Percentiles rank a stretch among this genome's conserved stretches.
phyloP scores from a whole-genome alignment of 2,329 filamentous ascomycete genomes.

The Fusarium chlamydosporum region DNA sequence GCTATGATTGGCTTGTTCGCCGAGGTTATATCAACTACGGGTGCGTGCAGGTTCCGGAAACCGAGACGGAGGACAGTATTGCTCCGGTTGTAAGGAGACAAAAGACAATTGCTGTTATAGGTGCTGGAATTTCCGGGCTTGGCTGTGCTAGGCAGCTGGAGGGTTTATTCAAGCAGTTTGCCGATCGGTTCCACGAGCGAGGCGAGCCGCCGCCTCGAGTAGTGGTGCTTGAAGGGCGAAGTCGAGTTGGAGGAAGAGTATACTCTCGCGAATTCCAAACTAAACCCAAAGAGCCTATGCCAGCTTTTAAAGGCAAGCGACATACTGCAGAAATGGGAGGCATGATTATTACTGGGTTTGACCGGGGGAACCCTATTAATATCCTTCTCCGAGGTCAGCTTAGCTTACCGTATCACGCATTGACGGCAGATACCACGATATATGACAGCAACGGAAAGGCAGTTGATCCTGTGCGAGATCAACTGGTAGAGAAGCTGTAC shows the following conservation, averaged over 20 bases:
- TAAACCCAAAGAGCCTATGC: slow-evolving; percentile 67
- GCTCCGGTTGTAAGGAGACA: slow-evolving; percentile 60
- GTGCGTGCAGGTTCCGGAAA: slow-evolving; percentile 76
- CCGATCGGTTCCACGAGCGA: slow-evolving; percentile 73
- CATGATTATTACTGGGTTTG: slow-evolving; percentile 98
- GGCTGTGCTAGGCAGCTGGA: slow-evolving; percentile 94
- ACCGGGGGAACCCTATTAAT: slow-evolving; percentile 94
- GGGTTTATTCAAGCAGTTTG: slow-evolving; percentile 85
- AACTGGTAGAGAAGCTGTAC: slow-evolving; percentile 89
- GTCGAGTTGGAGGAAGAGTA: slow-evolving; percentile 89
- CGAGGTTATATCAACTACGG: slow-evolving; percentile 98
- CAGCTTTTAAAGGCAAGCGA: slow-evolving; percentile 68
- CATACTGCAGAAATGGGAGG: slow-evolving; percentile 97
- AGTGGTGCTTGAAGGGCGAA: slow-evolving; percentile 86
- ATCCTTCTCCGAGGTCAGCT: slow-evolving; percentile 92
- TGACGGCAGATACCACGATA: slow-evolving; percentile 85
- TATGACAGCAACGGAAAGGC: slow-evolving; percentile 86
- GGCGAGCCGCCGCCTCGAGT: slow-evolving; percentile 80
- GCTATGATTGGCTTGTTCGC: slow-evolving; percentile 92
- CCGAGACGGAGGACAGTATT: slow-evolving; percentile 60
- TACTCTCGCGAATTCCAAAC: slow-evolving; percentile 82
- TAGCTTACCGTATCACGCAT: slow-evolving; percentile 84
- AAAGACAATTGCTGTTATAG: slow-evolving; percentile 87
- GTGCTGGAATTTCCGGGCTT: slow-evolving; percentile 93
- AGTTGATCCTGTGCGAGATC: slow-evolving; percentile 83